phyloP scores from a whole-genome alignment of 2,329 filamentous ascomycete genomes.

The Colletotrichum sojae region DNA sequence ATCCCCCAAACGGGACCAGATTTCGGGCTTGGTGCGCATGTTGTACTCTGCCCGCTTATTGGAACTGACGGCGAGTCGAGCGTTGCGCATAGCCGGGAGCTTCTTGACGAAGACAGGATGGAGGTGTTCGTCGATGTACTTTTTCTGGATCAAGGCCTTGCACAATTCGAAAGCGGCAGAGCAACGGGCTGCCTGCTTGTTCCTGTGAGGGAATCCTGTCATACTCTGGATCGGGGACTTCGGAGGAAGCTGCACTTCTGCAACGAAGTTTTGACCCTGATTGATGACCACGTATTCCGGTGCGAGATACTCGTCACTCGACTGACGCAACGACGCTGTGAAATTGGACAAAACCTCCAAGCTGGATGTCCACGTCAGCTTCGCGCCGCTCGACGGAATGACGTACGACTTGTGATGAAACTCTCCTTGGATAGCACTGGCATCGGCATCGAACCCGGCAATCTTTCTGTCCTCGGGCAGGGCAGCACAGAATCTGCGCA shows the following conservation, averaged over 20 bases:
- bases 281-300: conserved; percentile 74
- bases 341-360: conserved; percentile 81
- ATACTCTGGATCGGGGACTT: conserved; percentile 78
- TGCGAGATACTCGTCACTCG: conserved; percentile 51
- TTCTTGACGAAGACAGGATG: conserved; percentile 80
- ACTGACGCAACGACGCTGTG: conserved; percentile 74
- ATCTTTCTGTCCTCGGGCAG: conserved; percentile 83
- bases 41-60: conserved; percentile 81
- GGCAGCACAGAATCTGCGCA: conserved; percentile 82
- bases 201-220: conserved; percentile 73
- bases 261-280: conserved; percentile 73
- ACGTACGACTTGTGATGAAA: conserved; percentile 66
- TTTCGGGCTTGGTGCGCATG: conserved; percentile 83
- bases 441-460: conserved; percentile 69
- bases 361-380: conserved; percentile 82
- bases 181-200: conserved; percentile 85
- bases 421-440: conserved; percentile 68
- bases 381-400: conserved; percentile 79
- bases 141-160: conserved; percentile 74
- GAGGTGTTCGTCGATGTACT: conserved; percentile 80
- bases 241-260: conserved; percentile 84
- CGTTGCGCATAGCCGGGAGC: conserved; percentile 88
- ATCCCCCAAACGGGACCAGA: conserved; percentile 72
- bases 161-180: conserved; percentile 92
- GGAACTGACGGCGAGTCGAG: conserved; percentile 82